Base-by-base conservation (phyloP, 2,329 filamentous ascomycete genomes). In the Aspergillus ustus region DNA sequence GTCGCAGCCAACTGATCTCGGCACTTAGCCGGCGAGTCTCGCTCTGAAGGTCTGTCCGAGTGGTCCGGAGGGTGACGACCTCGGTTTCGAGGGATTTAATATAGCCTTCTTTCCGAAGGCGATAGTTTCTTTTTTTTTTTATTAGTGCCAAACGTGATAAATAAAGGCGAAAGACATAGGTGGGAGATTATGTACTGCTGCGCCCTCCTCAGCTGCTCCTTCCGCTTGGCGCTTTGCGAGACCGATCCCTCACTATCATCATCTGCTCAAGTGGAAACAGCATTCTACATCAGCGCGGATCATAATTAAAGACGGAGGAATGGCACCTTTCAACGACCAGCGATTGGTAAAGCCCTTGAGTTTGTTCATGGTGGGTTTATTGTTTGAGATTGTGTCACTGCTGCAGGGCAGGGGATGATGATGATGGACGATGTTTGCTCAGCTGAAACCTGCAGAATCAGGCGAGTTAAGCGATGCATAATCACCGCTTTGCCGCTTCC, bases 81-180 rank as follows among this genome's bases (percentile, higher is more conserved):
- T 57, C 53, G 11, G 19, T 4, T 34, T 57, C 53, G n/a, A 57
- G 53, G 13, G 43, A 45, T 37, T 57, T 57, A 8, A 57, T 31
- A n/a, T 57, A 57, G n/a, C 29, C 29, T 25, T 57, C 53, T 22
- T 57, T 57, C 15, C 53, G 43, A 1, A 15, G 53, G 28, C 53
- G 53, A n/a, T 57, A 57, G 28, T 25, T 49, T 57, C 53, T 57
- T 17, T 9, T 5, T 22, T 9, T 5, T 22, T 22, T 6, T 34
- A 15, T 57, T 49, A 49, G 44, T 22, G 5, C 11, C 4, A 11
- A 34, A 22, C n/a, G 6, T 5, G 4, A n/a, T 22, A 20, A 15
- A 15, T 22, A 11, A 20, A 22, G n/a, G 4, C 11, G 15, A 37
- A 19, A 7, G 53, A 34, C 8, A 29, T 25, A 4, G 31, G 13